These are phyloP conservation scores for Blastobotrys apis DNA, from an alignment of 1,139 yeast genomes.

Conservation along the genomic window DNA sequence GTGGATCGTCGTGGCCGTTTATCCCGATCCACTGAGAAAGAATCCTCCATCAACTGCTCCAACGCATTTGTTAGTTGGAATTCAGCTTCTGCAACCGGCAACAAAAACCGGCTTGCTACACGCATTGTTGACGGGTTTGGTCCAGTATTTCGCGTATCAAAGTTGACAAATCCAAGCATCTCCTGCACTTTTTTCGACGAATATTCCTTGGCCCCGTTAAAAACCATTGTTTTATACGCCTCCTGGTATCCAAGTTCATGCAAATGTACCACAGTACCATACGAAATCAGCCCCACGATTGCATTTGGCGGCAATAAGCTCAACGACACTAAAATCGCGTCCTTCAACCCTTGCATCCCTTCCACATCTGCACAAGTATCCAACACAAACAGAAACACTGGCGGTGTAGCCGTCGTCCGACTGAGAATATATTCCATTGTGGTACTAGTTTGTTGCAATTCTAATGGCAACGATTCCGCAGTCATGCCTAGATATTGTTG, in stretches of 20 bases:
- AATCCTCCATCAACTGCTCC: conserved; percentile 50
- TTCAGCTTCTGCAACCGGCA: conserved; percentile 45
- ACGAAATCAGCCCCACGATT: conserved; percentile 48
- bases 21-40: conserved; percentile 47
- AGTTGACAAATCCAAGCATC: conserved; percentile 49
- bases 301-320: conserved; percentile 56
- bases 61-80: conserved; percentile 51
- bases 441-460: conserved; percentile 40
- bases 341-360: conserved; percentile 52
- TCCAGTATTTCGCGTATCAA: conserved; percentile 34
- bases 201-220: conserved; percentile 60
- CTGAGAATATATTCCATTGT: conserved; percentile 62
- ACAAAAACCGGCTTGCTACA: conserved; percentile 30
- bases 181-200: conserved; percentile 48
- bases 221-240: conserved; percentile 38
- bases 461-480: conserved; percentile 30
- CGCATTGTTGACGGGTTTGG: conserved; percentile 17
- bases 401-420: conserved; percentile 38
- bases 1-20: conserved; percentile 56
- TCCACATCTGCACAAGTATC: conserved; percentile 57
- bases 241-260: conserved; percentile 48
- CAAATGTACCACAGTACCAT: conserved; percentile 60
- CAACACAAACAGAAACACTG: conserved; percentile 58
- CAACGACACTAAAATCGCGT: conserved; percentile 50
- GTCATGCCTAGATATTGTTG: conserved; percentile 24